These are phyloP conservation scores for Penicillium sp. DNA, from an alignment of 2,329 filamentous ascomycete genomes.

Conservation along the genomic window DNA sequence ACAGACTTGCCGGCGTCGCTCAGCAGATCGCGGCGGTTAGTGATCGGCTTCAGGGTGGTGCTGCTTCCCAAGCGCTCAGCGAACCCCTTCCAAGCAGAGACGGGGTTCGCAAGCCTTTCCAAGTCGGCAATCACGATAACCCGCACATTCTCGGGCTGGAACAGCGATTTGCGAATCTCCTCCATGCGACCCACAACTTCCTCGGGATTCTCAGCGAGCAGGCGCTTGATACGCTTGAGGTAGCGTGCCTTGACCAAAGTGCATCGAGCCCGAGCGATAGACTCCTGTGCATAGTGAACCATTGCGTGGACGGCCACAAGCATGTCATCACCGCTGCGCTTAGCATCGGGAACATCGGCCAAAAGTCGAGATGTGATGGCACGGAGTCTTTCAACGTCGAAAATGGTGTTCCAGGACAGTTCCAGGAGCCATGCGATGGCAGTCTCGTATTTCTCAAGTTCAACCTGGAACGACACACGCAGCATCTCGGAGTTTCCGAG, in stretches of 20 bases:
- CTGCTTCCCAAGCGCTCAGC: constrained; percentile 51
- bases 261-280: constrained; percentile 71
- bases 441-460: constrained; percentile 79
- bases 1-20: constrained; percentile 71
- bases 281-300: constrained; percentile 74
- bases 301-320: constrained; percentile 64
- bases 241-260: constrained; percentile 85
- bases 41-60: constrained; percentile 65
- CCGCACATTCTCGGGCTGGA: constrained; percentile 81
- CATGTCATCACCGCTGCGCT: constrained; percentile 73
- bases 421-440: constrained; percentile 81
- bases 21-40: constrained; percentile 67
- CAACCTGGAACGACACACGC: constrained; percentile 77
- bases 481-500: constrained; percentile 80
- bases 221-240: constrained; percentile 76
- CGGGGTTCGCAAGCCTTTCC: constrained; percentile 67
- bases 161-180: constrained; percentile 69
- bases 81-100: constrained; percentile 73
- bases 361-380: constrained; percentile 73
- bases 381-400: constrained; percentile 67
- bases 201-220: constrained; percentile 72
- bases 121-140: constrained; percentile 81
- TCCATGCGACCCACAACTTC: constrained; percentile 75
- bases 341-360: constrained; percentile 86
- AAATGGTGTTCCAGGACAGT: constrained; percentile 83